Conservation (phyloP, 257 asterid species). For the Hygrophila difformis region DNA sequence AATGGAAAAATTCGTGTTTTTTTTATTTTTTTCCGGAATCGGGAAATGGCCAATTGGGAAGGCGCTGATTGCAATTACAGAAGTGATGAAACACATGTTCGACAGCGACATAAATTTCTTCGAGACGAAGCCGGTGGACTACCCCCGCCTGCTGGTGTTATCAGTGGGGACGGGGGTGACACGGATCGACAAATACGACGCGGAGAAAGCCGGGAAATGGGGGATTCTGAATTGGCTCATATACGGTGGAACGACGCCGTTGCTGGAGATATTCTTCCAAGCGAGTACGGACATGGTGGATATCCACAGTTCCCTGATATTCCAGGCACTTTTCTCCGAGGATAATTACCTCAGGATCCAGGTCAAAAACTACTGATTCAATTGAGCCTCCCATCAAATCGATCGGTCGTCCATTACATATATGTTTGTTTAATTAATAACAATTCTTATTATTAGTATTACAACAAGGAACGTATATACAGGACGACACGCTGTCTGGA, state of each 20-base stretch:
- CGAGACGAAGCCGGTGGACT: slow-evolving; percentile 30
- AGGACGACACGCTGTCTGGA: slow-evolving; percentile 47
- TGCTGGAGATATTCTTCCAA: slow-evolving; percentile 40
- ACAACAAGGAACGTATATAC: too few species aligned
- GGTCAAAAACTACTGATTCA: too few species aligned
- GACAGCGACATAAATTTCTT: slow-evolving; percentile 28
- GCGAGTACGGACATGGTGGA: slow-evolving; percentile 56
- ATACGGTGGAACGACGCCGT: slow-evolving; percentile 30
- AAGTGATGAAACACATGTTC: slow-evolving; percentile 44
- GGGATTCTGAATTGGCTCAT: slow-evolving; percentile 39
- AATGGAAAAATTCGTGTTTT: background rate
- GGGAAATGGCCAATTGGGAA: slow-evolving; percentile 5
- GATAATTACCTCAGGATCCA: slow-evolving; percentile 46
- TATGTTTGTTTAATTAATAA: too few species aligned
- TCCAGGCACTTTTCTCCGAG: slow-evolving; percentile 31
- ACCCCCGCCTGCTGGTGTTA: slow-evolving; percentile 30
- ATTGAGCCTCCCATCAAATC: too few species aligned
- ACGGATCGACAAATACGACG: slow-evolving; percentile 25
- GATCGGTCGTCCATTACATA: too few species aligned
- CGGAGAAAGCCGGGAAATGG: slow-evolving; percentile 36
- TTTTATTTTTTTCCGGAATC: too few species aligned
- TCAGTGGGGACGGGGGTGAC: slow-evolving; percentile 52
- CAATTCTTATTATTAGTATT: too few species aligned
- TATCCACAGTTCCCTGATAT: slow-evolving; percentile 32
- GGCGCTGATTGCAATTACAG: slow-evolving; percentile 38